These are phyloP conservation scores for Olyra latifolia DNA, from an alignment of 176 grass and related monocot species.

Conservation along the genomic window DNA sequence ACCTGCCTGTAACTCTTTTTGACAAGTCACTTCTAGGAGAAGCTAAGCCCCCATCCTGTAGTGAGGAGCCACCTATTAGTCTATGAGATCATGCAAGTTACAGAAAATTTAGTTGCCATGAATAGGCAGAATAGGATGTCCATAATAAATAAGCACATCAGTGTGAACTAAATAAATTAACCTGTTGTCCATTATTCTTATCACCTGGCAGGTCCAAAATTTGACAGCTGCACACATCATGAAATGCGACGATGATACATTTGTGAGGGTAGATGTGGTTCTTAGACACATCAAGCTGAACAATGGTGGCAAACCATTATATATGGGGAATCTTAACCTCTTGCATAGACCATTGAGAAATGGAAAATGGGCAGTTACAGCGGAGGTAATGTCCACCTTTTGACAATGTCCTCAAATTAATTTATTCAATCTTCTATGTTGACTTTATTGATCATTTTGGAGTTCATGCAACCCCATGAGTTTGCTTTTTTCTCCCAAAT, in stretches of 20 bases:
- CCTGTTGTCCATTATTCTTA: constrained; percentile 18
- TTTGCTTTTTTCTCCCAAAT: background rate
- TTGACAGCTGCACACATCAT: constrained; percentile 75
- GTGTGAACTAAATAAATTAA: constrained; percentile 23
- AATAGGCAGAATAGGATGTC: background rate
- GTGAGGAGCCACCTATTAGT: no score
- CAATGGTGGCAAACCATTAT: constrained; percentile 52
- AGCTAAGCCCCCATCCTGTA: background rate
- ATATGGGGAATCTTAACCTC: constrained; percentile 95
- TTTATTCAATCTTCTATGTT: background rate
- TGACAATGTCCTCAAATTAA: background rate
- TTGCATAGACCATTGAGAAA: constrained; percentile 88
- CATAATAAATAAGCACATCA: background rate
- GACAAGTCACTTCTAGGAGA: constrained; percentile 18
- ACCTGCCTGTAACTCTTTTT: background rate
- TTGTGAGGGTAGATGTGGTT: constrained; percentile 84
- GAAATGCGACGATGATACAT: constrained; percentile 97
- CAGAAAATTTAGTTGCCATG: background rate
- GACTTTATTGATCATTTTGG: background rate
- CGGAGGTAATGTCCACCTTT: constrained; percentile 50
- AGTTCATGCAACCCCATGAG: background rate
- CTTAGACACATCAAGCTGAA: constrained; percentile 70
- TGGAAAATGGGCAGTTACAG: constrained; percentile 94
- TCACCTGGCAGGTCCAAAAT: constrained; percentile 70
- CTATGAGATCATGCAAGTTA: constrained; percentile 8